A percentile compares a stretch with the other conserved stretches of the same genome.
phyloP scores from a whole-genome alignment of 345 rosid species.

The Salix purpurea region DNA sequence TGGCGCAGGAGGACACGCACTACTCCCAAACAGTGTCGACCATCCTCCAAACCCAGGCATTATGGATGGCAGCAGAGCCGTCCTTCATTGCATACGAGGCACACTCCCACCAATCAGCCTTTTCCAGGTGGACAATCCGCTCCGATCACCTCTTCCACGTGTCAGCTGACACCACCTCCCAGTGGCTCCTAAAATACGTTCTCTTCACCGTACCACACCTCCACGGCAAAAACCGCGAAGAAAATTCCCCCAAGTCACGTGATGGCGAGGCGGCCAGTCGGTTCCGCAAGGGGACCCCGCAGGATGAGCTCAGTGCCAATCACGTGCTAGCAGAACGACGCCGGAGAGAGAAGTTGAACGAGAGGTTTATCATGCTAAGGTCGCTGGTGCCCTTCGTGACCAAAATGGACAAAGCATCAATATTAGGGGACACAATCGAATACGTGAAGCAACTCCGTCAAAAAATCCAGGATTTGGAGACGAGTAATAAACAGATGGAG shows the following conservation, averaged over 20 bases:
- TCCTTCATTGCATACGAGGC: constrained; percentile 27
- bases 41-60: constrained; percentile 58
- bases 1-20: constrained; percentile 60
- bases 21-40: constrained; percentile 89
- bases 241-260: constrained; percentile 49
- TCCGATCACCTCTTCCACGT: constrained; percentile 30
- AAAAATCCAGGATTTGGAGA: constrained; percentile 77
- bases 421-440: constrained; percentile 90
- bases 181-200: constrained; percentile 79
- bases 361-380: constrained; percentile 70
- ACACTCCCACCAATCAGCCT: constrained; percentile 60
- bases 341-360: constrained; percentile 88
- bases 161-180: constrained; percentile 47
- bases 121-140: constrained; percentile 57
- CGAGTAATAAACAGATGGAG: constrained; percentile 47
- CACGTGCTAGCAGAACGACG: constrained; percentile 94
- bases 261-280: constrained; percentile 31
- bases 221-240: constrained; percentile 54
- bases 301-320: constrained; percentile 76
- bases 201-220: constrained; percentile 71
- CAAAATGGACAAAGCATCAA: constrained; percentile 97
- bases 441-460: constrained; percentile 81
- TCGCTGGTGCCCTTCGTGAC: constrained; percentile 93
- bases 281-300: constrained; percentile 40
- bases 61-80: constrained; percentile 50